Base-by-base conservation (phyloP, 2,329 filamentous ascomycete species). In the Volutella citrinella region DNA sequence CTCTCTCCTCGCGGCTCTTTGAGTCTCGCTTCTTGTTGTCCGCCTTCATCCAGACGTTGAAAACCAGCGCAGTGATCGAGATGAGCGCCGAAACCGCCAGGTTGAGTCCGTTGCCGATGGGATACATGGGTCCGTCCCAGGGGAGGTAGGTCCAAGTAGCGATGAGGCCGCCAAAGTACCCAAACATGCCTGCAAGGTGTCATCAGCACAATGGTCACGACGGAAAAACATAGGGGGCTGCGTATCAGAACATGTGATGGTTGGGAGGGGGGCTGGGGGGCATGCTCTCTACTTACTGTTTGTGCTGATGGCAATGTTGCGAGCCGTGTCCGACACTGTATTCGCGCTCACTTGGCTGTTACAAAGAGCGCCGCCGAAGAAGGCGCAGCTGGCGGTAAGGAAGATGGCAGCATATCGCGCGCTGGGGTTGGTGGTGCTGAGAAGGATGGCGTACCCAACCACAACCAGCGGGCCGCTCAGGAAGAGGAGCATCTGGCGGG, bases 331-430 rank as follows among this genome's bases (percentile, higher is more conserved):
- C 2, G 77, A 79, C 3, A 84, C 72, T 1, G 86, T 80, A 45
- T 85, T 85, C 11, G 80, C 81, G 0, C 79, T 74, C 4, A 73
- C 74, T 42, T 86, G 77, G 0, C 80, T 78, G 47, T 82, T 84
- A 48, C 73, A 75, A 5, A 87, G 64, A 0, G 81, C 69, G 1
- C 82, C 82, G 22, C 78, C 74, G 3, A 74, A 61, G 43, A 82
- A 85, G 5, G 76, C 73, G 7, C 78, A 78, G 10, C 68, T 66
- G 4, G 80, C 74, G 23, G 84, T 78, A 32, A 87, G 53, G 60
- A 87, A 87, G 1, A 76, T 81, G 1, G 81, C 83, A 4, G 70
- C 81, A 52, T 87, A 87, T 18, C 81, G 75, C 3, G 76, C 71
- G 19, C 64, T 60, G 0, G 69, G 32, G 27, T 72, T 56, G 6